A percentile compares a stretch with the other conserved stretches of the same genome.
These are phyloP conservation scores for Elymus sibiricus DNA, from an alignment of 176 grass and related monocot genomes.

Conservation along the genomic window DNA sequence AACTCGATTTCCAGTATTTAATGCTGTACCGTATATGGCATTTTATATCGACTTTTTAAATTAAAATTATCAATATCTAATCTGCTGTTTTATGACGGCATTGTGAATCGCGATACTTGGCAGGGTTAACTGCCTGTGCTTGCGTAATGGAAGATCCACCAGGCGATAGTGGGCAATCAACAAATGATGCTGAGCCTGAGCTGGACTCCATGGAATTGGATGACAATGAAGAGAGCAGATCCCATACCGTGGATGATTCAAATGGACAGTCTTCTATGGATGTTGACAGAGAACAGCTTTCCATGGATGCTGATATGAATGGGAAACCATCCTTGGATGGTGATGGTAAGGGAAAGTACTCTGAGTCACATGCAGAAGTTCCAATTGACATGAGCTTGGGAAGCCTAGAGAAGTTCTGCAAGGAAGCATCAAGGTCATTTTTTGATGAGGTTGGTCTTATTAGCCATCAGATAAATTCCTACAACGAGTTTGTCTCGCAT, in stretches of 20 bases:
- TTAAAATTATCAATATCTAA: constrained; percentile 6
- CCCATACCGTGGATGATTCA: constrained; percentile 20
- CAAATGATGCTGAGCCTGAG: constrained; percentile 23
- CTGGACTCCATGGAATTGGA: constrained; percentile 32
- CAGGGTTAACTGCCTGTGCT: constrained; percentile 16
- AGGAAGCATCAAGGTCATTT: constrained; percentile 69
- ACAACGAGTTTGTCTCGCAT: constrained; percentile 70
- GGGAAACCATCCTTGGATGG: constrained; percentile 19
- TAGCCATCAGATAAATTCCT: constrained; percentile 86
- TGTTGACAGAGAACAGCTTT: constrained; percentile 4
- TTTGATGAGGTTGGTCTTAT: constrained; percentile 78
- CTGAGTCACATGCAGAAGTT: constrained; percentile 10
- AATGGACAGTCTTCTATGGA: constrained; percentile 13
- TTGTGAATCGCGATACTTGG: constrained; percentile 13
- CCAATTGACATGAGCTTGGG: constrained; percentile 47
- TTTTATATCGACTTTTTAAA: background rate
- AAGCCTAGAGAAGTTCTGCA: constrained; percentile 77
- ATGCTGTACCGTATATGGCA: background rate
- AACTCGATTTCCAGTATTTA: background rate
- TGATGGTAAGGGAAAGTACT: constrained; percentile 25
- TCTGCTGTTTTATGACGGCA: background rate
- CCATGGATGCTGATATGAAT: constrained; percentile 36
- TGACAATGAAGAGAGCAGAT: constrained; percentile 18
- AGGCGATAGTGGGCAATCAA: constrained; percentile 15
- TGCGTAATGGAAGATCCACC: constrained; percentile 30